Base-by-base conservation (phyloP, 345 rosid species). In the Populus nigra region DNA sequence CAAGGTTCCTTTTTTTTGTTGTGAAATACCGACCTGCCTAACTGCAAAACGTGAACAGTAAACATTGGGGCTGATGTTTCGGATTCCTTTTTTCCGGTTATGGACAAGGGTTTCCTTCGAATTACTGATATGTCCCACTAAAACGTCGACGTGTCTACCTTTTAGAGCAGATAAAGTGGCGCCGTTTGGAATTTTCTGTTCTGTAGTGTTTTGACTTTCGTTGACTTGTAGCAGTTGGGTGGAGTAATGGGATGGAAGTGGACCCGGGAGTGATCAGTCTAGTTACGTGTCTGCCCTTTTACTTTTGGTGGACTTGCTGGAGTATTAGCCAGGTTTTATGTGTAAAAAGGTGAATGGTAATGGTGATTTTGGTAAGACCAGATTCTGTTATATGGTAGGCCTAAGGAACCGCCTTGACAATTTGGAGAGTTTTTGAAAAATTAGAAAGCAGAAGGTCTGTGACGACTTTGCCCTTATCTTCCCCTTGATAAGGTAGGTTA, bases 21-120 rank as follows among this genome's bases (percentile, higher is more conserved):
- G 61, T 35, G 16, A 55, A 53, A 62, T 83, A 79, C 83, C 90
- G 69, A 86, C 90, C 91, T 82, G 85, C 85, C 68, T 82, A 91
- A 89, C 93, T 81, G 94, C 85, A 87, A 84, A 62, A 77, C 74
- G 73, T 80, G 75, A 81, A 71, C 62, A 27, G 49, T 3, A 47
- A 41, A 66, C 63, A 25, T 45, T 67, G 69, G 80, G 88, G 72
- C 79, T 25, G 16, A 74, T 68, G 85, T 81, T 83, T 76, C 84
- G 83, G 81, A 74, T 79, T 81, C 80, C 15, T 2, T n/a, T 41
- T 72, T 84, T 27, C 69, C 87, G 11, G 11, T 82, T 85, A 61
- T 79, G 43, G 36, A 43, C 68, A 81, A 59, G 38, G n/a, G 72
- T 82, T 82, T 81, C 68, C 20, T 1, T 10, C 0, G 71, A 84